Base-by-base conservation (phyloP, 805 yeast genomes). In the Ogataea angusta region DNA sequence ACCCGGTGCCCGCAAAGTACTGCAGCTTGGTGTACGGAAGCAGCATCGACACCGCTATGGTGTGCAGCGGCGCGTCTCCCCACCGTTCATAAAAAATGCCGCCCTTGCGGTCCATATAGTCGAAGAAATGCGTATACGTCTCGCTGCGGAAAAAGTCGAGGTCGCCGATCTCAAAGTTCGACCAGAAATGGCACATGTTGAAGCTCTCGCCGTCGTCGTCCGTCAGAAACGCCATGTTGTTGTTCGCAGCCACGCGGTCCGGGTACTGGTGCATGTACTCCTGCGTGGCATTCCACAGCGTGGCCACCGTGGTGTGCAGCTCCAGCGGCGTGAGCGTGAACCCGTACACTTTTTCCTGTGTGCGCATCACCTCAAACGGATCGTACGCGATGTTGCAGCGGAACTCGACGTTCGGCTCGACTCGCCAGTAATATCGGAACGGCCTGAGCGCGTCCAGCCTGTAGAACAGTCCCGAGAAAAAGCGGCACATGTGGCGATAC, bases 401-500 rank as follows among this genome's bases (percentile, higher is more conserved):
- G 48, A 73, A 71, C 47, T 68, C 68, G 16, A 78, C 75, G 35
- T 75, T 75, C 1, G 83, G 83, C 49, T 78, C 85, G 6, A 78
- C 80, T 50, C 85, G 58, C 69, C 80, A 78, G 43, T 75, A 74
- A 67, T 79, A 78, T 33, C 71, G 77, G 54, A 73, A 77, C 22
- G 69, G 52, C 17, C 60, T 40, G 39, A 78, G 50, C 30, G 67
- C 64, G 22, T 69, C 67, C 45, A 77, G 67, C 34, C 67, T 67
- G 57, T 69, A 78, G 52, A 76, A 78, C 44, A 64, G 66, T 1
- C 93, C 93, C 7, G 82, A 72, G 60, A 83, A 82, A 64, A 79
- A 85, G 33, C 88, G 78, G 60, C 95, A 85, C 85, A 78, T 78
- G 56, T 75, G 76, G 37, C 82, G 54, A 52, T 78, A 78, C 10